These are phyloP conservation scores for Scenedesmus sp. DNA, from an alignment of 163 green algal species.

Conservation along the genomic window DNA sequence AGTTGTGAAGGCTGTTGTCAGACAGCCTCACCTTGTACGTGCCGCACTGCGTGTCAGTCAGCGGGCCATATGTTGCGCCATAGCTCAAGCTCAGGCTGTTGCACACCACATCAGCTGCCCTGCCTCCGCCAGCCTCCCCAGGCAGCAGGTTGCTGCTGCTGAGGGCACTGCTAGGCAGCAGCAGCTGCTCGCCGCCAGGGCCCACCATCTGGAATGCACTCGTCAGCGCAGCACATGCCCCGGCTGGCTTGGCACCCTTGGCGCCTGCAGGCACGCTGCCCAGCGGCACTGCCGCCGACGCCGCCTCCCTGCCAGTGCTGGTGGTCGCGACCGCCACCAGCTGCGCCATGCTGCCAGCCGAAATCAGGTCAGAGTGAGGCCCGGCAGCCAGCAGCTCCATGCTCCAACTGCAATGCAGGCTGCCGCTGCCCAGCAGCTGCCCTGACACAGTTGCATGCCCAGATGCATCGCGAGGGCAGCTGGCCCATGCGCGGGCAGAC, in stretches of 20 bases:
- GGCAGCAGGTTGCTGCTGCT: slow-evolving; percentile 19
- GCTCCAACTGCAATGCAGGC: slow-evolving; percentile 16
- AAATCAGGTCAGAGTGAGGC: background rate
- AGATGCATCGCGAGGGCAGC: slow-evolving; percentile 15
- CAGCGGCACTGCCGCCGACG: background rate
- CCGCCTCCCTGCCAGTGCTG: slow-evolving; percentile 7
- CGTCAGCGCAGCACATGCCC: slow-evolving; percentile 22
- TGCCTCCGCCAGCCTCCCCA: slow-evolving; percentile 34
- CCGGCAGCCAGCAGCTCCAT: background rate
- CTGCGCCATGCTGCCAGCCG: background rate
- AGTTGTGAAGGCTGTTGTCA: too few relatives aligned
- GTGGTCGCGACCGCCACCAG: slow-evolving; percentile 13
- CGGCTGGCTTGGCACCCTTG: background rate
- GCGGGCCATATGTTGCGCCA: slow-evolving; percentile 6
- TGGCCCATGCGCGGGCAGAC: background rate
- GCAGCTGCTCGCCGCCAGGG: slow-evolving; percentile 1
- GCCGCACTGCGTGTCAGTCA: slow-evolving; percentile 24
- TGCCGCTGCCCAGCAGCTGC: slow-evolving; percentile 35
- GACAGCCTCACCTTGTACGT: slow-evolving; percentile 32
- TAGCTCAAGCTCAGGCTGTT: slow-evolving; percentile 47
- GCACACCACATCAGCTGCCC: slow-evolving; percentile 36
- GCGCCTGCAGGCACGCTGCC: background rate
- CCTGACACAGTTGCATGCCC: background rate
- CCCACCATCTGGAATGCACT: background rate
- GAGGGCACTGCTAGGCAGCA: slow-evolving; percentile 7